Conservation (phyloP, 2,329 filamentous ascomycete genomes). For the Talaromyces funiculosus region DNA sequence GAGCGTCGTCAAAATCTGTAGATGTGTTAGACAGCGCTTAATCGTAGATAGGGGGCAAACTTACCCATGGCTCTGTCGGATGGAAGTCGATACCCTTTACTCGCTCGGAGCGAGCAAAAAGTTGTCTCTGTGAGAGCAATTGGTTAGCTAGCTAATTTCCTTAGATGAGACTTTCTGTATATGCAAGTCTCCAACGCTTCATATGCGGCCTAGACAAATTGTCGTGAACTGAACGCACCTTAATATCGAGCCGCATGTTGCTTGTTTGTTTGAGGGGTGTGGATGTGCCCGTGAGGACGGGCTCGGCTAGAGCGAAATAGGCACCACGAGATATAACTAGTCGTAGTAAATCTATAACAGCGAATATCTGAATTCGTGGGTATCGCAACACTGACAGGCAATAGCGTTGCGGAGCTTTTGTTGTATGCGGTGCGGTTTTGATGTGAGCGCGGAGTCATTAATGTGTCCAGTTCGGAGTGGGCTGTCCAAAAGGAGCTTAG, state of each 20-base stretch:
- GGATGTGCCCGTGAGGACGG: conserved; percentile 13
- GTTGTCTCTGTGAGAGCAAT: conserved; percentile 58
- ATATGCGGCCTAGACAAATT: neutral
- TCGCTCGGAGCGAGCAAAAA: conserved; percentile 85
- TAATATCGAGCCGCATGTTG: conserved; percentile 55
- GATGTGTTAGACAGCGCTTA: conserved; percentile 20
- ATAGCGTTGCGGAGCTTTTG: conserved; percentile 11
- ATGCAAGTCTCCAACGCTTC: neutral
- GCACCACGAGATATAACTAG: neutral
- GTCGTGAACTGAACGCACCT: conserved; percentile 39
- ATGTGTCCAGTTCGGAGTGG: conserved; percentile 32
- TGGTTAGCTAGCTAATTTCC: conserved; percentile 29
- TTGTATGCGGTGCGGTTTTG: conserved; percentile 10
- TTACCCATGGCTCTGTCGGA: conserved; percentile 89
- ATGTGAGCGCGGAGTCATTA: conserved; percentile 13
- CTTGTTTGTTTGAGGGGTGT: conserved; percentile 12
- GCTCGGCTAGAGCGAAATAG: conserved; percentile 8
- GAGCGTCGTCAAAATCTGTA: conserved; percentile 73
- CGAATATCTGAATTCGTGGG: conserved; percentile 8
- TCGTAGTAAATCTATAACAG: neutral
- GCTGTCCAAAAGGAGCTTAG: conserved; percentile 26
- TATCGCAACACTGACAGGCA: neutral
- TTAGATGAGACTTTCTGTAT: neutral
- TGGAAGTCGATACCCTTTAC: conserved; percentile 98
- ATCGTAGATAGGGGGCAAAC: conserved; percentile 18